Evolutionary conservation across 2,329 filamentous ascomycete genomes (phyloP).

Genomic region (Epichloe sp.): DNA sequence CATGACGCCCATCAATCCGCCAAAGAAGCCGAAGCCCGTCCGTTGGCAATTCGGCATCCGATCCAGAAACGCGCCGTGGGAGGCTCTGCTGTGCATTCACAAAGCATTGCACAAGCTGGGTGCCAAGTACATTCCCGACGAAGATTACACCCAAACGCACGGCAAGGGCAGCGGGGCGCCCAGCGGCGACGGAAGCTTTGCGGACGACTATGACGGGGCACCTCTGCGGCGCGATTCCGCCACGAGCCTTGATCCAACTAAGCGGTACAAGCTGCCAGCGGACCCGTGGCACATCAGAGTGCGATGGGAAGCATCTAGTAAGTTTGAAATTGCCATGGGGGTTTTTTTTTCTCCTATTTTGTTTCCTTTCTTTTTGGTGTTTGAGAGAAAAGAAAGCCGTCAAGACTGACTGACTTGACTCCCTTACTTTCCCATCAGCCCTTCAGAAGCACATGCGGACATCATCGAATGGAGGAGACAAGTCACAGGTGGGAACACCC

Average conservation of each 20-base stretch:
- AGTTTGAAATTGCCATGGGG: conserved; percentile 24
- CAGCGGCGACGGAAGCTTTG: conserved; percentile 28
- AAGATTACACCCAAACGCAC: conserved; percentile 39
- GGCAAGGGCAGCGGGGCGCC: conserved; percentile 24
- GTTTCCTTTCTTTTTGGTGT: neutral
- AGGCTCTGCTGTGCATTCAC: conserved; percentile 91
- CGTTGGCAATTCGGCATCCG: conserved; percentile 98
- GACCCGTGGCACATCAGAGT: conserved; percentile 93
- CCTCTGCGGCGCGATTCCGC: conserved; percentile 22
- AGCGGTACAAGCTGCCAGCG: conserved; percentile 72
- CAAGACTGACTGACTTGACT: neutral
- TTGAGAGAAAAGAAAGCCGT: neutral
- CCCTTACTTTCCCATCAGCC: neutral
- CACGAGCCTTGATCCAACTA: conserved; percentile 35
- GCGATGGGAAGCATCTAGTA: conserved; percentile 73
- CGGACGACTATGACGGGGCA: conserved; percentile 23
- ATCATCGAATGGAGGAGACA: conserved; percentile 6
- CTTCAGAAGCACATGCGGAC: conserved; percentile 5
- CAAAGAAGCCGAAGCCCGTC: conserved; percentile 64
- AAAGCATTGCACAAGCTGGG: conserved; percentile 79
- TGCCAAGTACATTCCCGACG: conserved; percentile 69
- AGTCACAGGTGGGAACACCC: conserved; percentile 12
- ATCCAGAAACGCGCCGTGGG: conserved; percentile 83
- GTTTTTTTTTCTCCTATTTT: neutral
- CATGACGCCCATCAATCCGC: conserved; percentile 48